Evolutionary conservation across 352 stramenopile species (phyloP).

Genomic region (Phytophthora nicotianae): DNA sequence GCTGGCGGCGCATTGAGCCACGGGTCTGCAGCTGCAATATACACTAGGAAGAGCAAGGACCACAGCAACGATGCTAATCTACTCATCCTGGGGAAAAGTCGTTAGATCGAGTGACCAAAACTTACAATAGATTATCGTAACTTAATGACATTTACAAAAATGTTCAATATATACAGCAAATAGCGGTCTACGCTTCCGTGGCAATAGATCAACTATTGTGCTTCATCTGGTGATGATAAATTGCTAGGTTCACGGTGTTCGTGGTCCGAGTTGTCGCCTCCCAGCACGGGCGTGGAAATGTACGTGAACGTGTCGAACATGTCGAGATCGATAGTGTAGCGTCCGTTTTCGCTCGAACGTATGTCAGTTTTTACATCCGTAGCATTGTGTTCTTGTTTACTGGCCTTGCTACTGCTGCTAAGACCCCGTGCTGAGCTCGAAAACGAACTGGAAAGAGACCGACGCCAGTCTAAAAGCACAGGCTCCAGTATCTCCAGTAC

Average conservation of each 20-base stretch:
- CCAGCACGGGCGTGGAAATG: conserved; percentile 57
- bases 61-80: conserved; percentile 15
- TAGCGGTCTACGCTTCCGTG: too few species aligned
- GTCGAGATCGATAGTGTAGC: conserved; percentile 53
- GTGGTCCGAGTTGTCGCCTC: conserved; percentile 30
- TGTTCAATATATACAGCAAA: conserved; percentile 15
- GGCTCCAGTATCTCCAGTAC: conserved; percentile 37
- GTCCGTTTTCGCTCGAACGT: conserved; percentile 17
- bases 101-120: conserved; percentile 24
- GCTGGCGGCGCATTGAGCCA: conserved; percentile 20
- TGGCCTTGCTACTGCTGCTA: conserved; percentile 33
- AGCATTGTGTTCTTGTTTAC: conserved; percentile 21
- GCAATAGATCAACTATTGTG: not conserved
- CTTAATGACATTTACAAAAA: conserved; percentile 26
- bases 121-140: conserved; percentile 36
- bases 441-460: conserved; percentile 29
- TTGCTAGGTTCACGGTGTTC: conserved; percentile 36
- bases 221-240: conserved; percentile 30
- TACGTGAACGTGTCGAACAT: conserved; percentile 59
- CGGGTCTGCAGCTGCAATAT: conserved; percentile 6
- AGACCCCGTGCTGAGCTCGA: conserved; percentile 25
- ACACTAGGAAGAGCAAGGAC: conserved; percentile 16
- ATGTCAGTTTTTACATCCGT: conserved; percentile 14
- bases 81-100: conserved; percentile 8
- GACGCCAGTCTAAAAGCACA: conserved; percentile 34